Base-by-base conservation (phyloP, 495 filamentous ascomycete genomes). In the Neurospora sp. region DNA sequence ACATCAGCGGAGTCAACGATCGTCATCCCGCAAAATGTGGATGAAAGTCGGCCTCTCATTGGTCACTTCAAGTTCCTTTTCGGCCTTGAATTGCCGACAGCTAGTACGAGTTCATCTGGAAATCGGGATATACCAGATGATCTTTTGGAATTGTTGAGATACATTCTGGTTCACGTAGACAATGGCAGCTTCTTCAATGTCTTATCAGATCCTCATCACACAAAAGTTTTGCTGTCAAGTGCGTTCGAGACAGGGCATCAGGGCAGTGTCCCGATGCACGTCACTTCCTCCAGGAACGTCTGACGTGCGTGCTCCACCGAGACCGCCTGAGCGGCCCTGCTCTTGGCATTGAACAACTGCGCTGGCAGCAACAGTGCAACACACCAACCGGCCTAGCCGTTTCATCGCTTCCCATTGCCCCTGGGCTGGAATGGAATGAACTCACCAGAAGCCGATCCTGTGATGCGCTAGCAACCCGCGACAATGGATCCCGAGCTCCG, bases 21-120 rank as follows among this genome's bases (percentile, higher is more conserved):
- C 74, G 75, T 79, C 78, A 79, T 77, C 75, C 73, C 71, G 44
- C 31, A 20, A 62, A 74, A 71, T 79, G 78, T 78, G 78, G 46
- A 66, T 16, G 70, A 69, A 48, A 38, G 6, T 20, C 41, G n/a
- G 70, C 40, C 23, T 72, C 72, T 71, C 70, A 79, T 79, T 77
- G 73, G 77, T 14, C 69, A 35, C 46, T 2, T 23, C 2, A 18
- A 7, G 35, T 70, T 46, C 20, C 20, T 27, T 46, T 42, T 70
- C 18, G 8, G 27, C 23, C 66, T 69, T 69, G 8, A 54, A 20
- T 23, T 23, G 46, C 46, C 46, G 46, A 12, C 46, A 48, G 3
- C 31, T 35, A 35, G 31, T 35, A 35, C 35, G 35, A 35, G 35
- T 35, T 35, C 35, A 35, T 35, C 35, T 35, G 35, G 35, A 20